Evolutionary conservation across 2,329 filamentous ascomycete species (phyloP).

Genomic region (Epichloe sibirici): DNA sequence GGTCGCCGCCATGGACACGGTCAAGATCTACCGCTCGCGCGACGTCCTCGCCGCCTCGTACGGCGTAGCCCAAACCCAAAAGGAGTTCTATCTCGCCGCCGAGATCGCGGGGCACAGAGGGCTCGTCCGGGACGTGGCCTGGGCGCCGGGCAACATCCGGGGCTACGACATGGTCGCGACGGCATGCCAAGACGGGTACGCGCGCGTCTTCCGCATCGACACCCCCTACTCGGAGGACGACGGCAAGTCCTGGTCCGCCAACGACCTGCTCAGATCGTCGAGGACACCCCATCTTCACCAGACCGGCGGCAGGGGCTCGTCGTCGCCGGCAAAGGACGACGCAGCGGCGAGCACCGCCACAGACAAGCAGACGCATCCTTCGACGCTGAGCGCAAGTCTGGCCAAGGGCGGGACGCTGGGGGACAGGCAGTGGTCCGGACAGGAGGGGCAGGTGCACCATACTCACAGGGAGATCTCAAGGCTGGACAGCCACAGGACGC

Average conservation of each 20-base stretch:
- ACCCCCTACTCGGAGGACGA: constrained; percentile 41
- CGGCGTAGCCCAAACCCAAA: constrained; percentile 43
- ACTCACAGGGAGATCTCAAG: constrained; percentile 50
- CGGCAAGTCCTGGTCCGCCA: constrained; percentile 37
- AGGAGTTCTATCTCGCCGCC: constrained; percentile 75
- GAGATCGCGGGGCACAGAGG: constrained; percentile 62
- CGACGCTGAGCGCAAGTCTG: constrained; percentile 39
- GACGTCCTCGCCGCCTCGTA: constrained; percentile 41
- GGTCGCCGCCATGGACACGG: constrained; percentile 73
- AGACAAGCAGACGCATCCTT: constrained; percentile 26
- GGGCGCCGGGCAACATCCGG: constrained; percentile 83
- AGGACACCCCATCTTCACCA: not conserved
- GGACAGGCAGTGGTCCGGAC: constrained; percentile 40
- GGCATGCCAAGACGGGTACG: constrained; percentile 80
- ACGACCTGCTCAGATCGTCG: constrained; percentile 27
- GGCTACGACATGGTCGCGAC: constrained; percentile 87
- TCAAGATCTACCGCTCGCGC: constrained; percentile 70
- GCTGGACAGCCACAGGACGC: constrained; percentile 54
- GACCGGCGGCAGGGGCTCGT: not conserved
- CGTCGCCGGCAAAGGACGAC: constrained; percentile 18
- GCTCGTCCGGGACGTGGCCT: constrained; percentile 77
- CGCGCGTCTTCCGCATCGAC: constrained; percentile 76
- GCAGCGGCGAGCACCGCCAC: constrained; percentile 9
- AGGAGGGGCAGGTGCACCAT: constrained; percentile 56
- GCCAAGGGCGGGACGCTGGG: constrained; percentile 34